Conservation (phyloP, 306 rosid species). For the Glycine soja region DNA sequence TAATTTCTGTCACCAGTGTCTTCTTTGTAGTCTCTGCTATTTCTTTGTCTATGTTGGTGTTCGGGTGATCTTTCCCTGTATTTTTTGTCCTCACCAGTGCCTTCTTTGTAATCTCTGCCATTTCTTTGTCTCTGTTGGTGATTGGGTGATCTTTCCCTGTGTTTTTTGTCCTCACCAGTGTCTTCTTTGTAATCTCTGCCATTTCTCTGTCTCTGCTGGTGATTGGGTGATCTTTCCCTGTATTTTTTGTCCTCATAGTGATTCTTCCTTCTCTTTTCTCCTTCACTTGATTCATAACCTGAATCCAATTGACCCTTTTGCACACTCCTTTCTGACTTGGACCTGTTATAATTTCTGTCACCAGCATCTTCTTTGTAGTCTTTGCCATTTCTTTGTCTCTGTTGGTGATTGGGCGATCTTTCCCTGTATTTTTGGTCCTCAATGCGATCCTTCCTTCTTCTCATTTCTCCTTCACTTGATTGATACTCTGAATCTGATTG, state of each 20-base stretch:
- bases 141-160: slow-evolving; percentile 53
- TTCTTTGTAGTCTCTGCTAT: slow-evolving; percentile 43
- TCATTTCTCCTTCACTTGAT: slow-evolving; percentile 47
- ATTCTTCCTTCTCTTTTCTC: slow-evolving; percentile 48
- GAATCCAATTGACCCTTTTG: slow-evolving; percentile 45
- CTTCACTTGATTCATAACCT: slow-evolving; percentile 47
- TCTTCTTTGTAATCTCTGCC: slow-evolving; percentile 45
- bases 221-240: slow-evolving; percentile 54
- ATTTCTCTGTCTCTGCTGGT: slow-evolving; percentile 50
- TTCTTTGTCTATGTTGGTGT: slow-evolving; percentile 39
- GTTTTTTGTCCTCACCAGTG: slow-evolving; percentile 46
- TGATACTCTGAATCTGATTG: slow-evolving; percentile 51
- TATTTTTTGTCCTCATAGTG: slow-evolving; percentile 47
- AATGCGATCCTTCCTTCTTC: slow-evolving; percentile 38
- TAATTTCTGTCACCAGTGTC: slow-evolving; percentile 51
- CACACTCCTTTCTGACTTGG: slow-evolving; percentile 41
- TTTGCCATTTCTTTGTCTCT: slow-evolving; percentile 50
- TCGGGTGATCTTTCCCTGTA: slow-evolving; percentile 53
- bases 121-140: slow-evolving; percentile 52
- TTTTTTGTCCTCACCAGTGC: slow-evolving; percentile 46
- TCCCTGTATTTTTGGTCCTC: slow-evolving; percentile 54
- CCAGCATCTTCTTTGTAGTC: slow-evolving; percentile 42
- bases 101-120: slow-evolving; percentile 44
- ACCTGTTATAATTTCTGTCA: slow-evolving; percentile 58
- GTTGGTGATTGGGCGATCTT: slow-evolving; percentile 49